Evolutionary conservation across 306 rosid genomes (phyloP), one percentile per base, ranked within the genome.

Genomic region (Prunus davidiana): DNA sequence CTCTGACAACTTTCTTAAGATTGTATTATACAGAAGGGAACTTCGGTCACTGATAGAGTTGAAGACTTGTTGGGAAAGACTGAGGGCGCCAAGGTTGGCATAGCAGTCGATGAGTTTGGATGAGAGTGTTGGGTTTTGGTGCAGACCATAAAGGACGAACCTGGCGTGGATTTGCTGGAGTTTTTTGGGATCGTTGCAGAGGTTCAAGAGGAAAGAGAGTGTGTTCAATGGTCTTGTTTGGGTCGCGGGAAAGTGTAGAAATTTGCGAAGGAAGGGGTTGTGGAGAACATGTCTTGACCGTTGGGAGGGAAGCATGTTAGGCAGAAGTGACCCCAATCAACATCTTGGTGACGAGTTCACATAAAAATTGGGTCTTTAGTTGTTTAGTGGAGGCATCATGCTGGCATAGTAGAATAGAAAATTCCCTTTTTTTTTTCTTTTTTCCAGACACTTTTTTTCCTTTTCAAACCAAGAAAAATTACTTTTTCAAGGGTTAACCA

Each of bases 111-210:
- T 78, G 74, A 92, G 93, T 58, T 84, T 64, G 82, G 85, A 84
- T 49, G 91, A 85, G 80, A 90, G 83, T 22, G 78, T 30, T 49
- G 91, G 79, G 88, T 82, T 90, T 76, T 90, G 92, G 86, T 86
- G 89, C 22, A 83, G 86, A 71, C 96, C 96, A 47, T 88, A 86
- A 45, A 90, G 93, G 82, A 87, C 45, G 87, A 88, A 88, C 80
- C 96, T 84, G 25, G 89, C 87, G 69, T 84, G 97, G 84, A 90
- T 73, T 77, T 90, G 93, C 45, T 71, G 73, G 82, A 87, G 90
- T 70, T 87, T 88, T 41, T 78, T 84, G 25, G 85, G 89, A 32
- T 88, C 76, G 22, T 81, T 87, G 90, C 97, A 88, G 67, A 83
- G 91, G 67, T 74, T 57, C 58, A 90, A 74, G 65, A 90, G 84